phyloP scores from a whole-genome alignment of 805 yeast genomes.

The Saccharomycopsis microspora region DNA sequence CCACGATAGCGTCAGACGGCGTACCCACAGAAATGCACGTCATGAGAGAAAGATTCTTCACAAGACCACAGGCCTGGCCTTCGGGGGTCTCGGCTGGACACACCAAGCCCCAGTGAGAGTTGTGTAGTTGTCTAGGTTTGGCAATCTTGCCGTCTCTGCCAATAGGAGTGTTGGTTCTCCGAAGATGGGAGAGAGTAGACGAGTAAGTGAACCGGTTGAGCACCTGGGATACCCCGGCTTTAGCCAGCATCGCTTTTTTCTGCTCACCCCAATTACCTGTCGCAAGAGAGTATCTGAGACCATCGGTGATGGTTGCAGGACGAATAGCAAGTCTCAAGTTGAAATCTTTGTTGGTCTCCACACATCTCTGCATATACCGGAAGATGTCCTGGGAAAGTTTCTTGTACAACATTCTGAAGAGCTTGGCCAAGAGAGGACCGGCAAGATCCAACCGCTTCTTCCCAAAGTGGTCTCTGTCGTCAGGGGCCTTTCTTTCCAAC shows the following conservation, averaged over 20 bases:
- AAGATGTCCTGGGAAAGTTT: slow-evolving; percentile 93
- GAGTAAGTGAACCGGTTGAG: slow-evolving; percentile 96
- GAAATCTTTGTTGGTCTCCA: slow-evolving; percentile 95
- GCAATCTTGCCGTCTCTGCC: slow-evolving; percentile 99
- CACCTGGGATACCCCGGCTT: slow-evolving; percentile 99
- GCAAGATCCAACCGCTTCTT: slow-evolving; percentile 97
- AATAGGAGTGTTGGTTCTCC: slow-evolving; percentile 98
- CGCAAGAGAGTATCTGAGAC: slow-evolving; percentile 93
- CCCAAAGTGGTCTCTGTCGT: slow-evolving; percentile 99
- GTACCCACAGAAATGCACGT: slow-evolving; percentile 97
- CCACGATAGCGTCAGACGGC: slow-evolving; percentile 88
- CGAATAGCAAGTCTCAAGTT: slow-evolving; percentile 93
- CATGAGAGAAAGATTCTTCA: slow-evolving; percentile 91
- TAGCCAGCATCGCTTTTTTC: slow-evolving; percentile 95
- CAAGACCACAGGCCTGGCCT: slow-evolving; percentile 99
- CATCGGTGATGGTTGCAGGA: slow-evolving; percentile 94
- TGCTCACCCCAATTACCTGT: slow-evolving; percentile 99
- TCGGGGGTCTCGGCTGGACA: slow-evolving; percentile 99
- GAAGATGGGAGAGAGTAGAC: slow-evolving; percentile 94
- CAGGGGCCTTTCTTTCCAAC: slow-evolving; percentile 93
- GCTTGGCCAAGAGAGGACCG: slow-evolving; percentile 92
- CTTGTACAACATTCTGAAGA: slow-evolving; percentile 88
- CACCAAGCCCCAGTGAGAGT: slow-evolving; percentile 99
- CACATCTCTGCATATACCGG: slow-evolving; percentile 98
- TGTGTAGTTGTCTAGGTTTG: slow-evolving; percentile 97